phyloP scores from a whole-genome alignment of 768 basidiomycete genomes.

The Stropharia rugosoannulata region DNA sequence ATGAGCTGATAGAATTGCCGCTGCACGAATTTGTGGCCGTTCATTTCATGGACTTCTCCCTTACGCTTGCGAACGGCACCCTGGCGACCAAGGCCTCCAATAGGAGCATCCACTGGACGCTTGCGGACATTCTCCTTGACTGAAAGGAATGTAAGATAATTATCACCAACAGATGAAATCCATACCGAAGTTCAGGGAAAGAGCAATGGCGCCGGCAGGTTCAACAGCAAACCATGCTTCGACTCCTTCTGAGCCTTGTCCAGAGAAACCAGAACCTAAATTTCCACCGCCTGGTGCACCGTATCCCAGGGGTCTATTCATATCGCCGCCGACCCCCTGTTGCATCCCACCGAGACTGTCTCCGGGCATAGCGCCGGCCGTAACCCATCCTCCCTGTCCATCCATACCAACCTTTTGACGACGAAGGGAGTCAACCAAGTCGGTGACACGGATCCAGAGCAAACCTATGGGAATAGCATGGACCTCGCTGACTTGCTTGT shows the following conservation, averaged over 20 bases:
- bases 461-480: conserved; percentile 90
- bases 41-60: conserved; percentile 98
- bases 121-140: conserved; percentile 98
- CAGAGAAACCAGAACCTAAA: conserved; percentile 31
- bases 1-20: conserved; percentile 98
- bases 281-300: conserved; percentile 37
- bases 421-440: conserved; percentile 90
- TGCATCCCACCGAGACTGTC: conserved; percentile 41
- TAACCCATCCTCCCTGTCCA: conserved; percentile 93
- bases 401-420: conserved; percentile 91
- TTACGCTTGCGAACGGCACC: conserved; percentile 98
- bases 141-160: conserved; percentile 29
- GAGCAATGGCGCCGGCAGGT: conserved; percentile 89
- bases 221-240: conserved; percentile 98
- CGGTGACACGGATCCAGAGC: conserved; percentile 91
- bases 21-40: conserved; percentile 97
- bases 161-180: conserved; percentile 17
- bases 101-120: conserved; percentile 85
- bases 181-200: conserved; percentile 92
- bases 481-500: conserved; percentile 80
- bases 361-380: conserved; percentile 85
- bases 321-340: conserved; percentile 36
- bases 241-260: conserved; percentile 69
- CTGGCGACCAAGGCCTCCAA: conserved; percentile 92
- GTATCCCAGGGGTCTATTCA: conserved; percentile 50